phyloP scores from a whole-genome alignment of 805 yeast species.

The Wickerhamomyces tratensis region DNA sequence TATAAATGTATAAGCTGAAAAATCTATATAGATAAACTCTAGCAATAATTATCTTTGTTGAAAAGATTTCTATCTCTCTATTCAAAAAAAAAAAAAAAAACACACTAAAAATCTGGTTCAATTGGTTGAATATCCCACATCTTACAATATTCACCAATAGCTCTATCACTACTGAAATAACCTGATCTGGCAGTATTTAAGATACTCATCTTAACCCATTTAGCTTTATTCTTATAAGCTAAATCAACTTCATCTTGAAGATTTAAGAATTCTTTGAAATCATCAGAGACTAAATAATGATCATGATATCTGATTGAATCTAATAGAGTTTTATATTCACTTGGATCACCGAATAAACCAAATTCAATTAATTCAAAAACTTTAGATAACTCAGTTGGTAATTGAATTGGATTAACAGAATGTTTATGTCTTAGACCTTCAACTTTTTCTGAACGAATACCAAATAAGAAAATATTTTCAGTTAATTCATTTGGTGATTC shows the following conservation, averaged over 20 bases:
- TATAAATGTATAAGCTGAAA: too few species aligned
- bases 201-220: constrained; percentile 73
- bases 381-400: constrained; percentile 48
- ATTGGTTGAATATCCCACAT: constrained; percentile 89
- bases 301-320: constrained; percentile 68
- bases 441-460: constrained; percentile 83
- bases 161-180: constrained; percentile 83
- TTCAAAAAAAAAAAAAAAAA: too few species aligned
- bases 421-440: constrained; percentile 78
- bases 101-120: neutral
- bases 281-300: constrained; percentile 79
- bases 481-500: neutral
- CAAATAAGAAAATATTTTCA: constrained; percentile 85
- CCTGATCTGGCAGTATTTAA: constrained; percentile 87
- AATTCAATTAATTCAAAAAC: constrained; percentile 61
- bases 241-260: constrained; percentile 72
- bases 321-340: constrained; percentile 57
- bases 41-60: too few species aligned
- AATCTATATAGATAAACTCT: too few species aligned
- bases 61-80: too few species aligned
- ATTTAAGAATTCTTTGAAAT: constrained; percentile 77
- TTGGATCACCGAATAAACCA: constrained; percentile 63
- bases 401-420: constrained; percentile 38
- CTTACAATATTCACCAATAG: constrained; percentile 87
- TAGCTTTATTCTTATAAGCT: constrained; percentile 54